Conservation (phyloP, 2,329 filamentous ascomycete genomes). For the Trichoderma sp. region DNA sequence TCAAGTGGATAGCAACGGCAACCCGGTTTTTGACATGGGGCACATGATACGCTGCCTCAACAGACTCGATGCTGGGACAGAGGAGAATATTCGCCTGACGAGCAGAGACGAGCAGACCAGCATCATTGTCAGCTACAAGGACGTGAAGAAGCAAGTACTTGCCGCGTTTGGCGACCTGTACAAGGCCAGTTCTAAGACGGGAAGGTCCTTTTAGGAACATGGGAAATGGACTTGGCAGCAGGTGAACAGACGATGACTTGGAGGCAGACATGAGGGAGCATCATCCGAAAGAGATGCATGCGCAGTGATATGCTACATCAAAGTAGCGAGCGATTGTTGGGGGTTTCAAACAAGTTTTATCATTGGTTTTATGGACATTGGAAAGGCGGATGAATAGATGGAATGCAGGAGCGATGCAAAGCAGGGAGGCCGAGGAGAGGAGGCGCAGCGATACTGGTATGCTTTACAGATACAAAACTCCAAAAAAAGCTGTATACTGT, state of each 20-base stretch:
- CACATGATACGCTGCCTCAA: slow-evolving; percentile 87
- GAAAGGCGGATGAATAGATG: neutral
- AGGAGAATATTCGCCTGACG: slow-evolving; percentile 82
- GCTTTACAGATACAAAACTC: neutral
- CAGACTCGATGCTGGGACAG: slow-evolving; percentile 86
- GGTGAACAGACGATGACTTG: neutral
- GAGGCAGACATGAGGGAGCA: neutral
- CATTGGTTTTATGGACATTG: neutral
- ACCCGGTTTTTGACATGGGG: slow-evolving; percentile 80
- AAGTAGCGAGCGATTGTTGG: neutral
- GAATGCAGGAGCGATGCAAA: neutral
- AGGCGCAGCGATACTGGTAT: neutral
- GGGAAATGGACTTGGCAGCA: too few species aligned
- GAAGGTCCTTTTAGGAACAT: slow-evolving; percentile 39
- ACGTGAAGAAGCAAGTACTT: slow-evolving; percentile 69
- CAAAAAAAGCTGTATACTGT: slow-evolving; percentile 21
- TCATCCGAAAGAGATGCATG: neutral
- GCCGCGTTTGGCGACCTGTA: slow-evolving; percentile 61
- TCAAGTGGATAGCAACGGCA: slow-evolving; percentile 82
- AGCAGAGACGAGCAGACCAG: slow-evolving; percentile 89
- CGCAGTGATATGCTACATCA: neutral
- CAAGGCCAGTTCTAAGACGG: slow-evolving; percentile 46
- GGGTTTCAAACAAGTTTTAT: neutral
- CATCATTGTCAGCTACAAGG: slow-evolving; percentile 86
- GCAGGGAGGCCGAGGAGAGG: neutral